A percentile compares a stretch with the other conserved stretches of the same genome.
Conservation (phyloP, 331 rosid species). For the Pyrus hybrid region DNA sequence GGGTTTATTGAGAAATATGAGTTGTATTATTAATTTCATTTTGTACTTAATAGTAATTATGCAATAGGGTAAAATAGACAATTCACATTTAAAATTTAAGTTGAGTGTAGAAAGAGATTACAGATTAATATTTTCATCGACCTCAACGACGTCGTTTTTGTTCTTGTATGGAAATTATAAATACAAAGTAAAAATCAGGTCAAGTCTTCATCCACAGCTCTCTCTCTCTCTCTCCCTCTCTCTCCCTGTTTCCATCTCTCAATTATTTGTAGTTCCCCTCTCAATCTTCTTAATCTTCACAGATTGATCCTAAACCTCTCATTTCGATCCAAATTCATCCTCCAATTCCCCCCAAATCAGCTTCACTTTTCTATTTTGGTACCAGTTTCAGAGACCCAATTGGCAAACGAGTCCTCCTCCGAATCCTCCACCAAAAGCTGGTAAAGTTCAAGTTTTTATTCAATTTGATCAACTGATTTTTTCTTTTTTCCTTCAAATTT, state of each 20-base stretch:
- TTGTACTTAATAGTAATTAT: too few species aligned
- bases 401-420: not conserved
- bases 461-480: not conserved
- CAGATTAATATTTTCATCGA: not conserved
- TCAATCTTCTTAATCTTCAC: not conserved
- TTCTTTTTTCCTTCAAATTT: not conserved
- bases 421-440: not conserved
- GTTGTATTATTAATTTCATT: too few species aligned
- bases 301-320: not conserved
- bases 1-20: too few species aligned
- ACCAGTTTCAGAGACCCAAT: not conserved
- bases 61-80: too few species aligned
- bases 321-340: not conserved
- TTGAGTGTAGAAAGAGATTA: too few species aligned
- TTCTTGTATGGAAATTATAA: not conserved
- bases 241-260: not conserved
- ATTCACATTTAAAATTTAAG: too few species aligned
- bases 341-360: not conserved
- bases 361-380: not conserved
- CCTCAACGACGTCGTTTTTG: not conserved
- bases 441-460: not conserved
- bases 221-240: not conserved
- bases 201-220: not conserved
- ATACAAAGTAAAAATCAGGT: not conserved
- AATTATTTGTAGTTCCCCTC: not conserved